Base-by-base conservation (phyloP, 805 yeast genomes). In the Metschnikowia cerradonensis region DNA sequence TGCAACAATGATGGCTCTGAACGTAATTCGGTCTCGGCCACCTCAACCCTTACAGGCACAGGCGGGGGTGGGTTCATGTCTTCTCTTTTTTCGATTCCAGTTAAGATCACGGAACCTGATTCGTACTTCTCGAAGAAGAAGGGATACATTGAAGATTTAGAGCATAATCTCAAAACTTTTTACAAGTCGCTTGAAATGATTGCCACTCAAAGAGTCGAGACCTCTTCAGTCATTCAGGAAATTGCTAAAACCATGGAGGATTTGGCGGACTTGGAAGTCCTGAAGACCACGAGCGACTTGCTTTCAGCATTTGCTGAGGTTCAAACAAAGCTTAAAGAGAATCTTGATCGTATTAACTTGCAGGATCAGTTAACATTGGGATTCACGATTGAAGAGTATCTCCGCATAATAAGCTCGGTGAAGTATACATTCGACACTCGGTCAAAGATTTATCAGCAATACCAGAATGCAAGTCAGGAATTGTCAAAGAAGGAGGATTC, bases 341-440 rank as follows among this genome's bases (percentile, higher is more conserved):
- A 88, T 43, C 71, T 89, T 43, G 90, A 84, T 55, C 79, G 97
- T 53, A 83, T 86, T 53, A 84, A 90, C 52, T 67, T 87, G 67
- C 96, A 89, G 65, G 97, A 92, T 58, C 81, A 90, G 60, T 71
- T 92, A 54, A 90, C 96, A 0, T 70, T 92, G 43, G 96, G 96
- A 1, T 80, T 87, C 23, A 88, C 96, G 0, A 72, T 92, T 37
- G 97, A 92, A 64, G 97, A 91, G 64, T 91, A 94, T 64, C 73
- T 84, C 45, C 78, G 98, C 45, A 72, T 84, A 14, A 81, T 91
- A 23, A 84, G 86, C 8, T 88, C 96, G 30, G 79, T 90, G 32
- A 80, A 85, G 56, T 78, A 82, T 42, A 82, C 88, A 4, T 84
- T 91, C 57, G 83, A 82, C 43, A 90, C 89, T 51, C 78, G 98